A percentile compares a stretch with the other conserved stretches of the same genome.
These are phyloP conservation scores for Kodamaea arcana DNA, from an alignment of 1,139 yeast species.

Conservation along the genomic window DNA sequence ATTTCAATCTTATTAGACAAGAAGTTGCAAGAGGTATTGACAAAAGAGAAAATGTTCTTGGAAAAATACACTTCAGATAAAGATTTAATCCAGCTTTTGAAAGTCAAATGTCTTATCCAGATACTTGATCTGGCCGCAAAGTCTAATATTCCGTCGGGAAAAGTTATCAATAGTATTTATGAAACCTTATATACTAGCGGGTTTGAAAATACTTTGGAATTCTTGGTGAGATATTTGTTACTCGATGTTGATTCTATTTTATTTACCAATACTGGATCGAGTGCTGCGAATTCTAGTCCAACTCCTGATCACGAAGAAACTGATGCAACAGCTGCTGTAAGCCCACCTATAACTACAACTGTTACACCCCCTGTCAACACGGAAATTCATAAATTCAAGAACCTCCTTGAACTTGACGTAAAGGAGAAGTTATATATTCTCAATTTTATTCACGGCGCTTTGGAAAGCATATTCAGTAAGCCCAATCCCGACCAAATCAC, in stretches of 20 bases:
- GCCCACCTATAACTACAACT: slow-evolving; percentile 19
- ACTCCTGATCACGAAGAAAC: too few species aligned
- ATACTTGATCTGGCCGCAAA: background rate
- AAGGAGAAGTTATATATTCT: slow-evolving; percentile 19
- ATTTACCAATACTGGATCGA: slow-evolving; percentile 13
- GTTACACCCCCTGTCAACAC: background rate
- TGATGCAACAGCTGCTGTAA: slow-evolving; percentile 17
- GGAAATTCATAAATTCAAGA: slow-evolving; percentile 1
- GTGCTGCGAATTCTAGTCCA: slow-evolving; percentile 5
- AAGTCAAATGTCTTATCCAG: slow-evolving; percentile 9
- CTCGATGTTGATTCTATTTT: slow-evolving; percentile 39
- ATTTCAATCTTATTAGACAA: slow-evolving; percentile 19
- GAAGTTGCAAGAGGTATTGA: slow-evolving; percentile 13
- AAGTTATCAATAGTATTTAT: slow-evolving; percentile 12
- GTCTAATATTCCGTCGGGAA: background rate
- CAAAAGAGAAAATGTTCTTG: slow-evolving; percentile 18
- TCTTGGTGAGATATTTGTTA: slow-evolving; percentile 34
- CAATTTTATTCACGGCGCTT: slow-evolving; percentile 28
- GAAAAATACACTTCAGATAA: slow-evolving; percentile 17
- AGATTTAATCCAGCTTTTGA: slow-evolving; percentile 11
- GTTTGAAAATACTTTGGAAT: slow-evolving; percentile 24
- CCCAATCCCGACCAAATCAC: background rate
- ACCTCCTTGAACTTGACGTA: slow-evolving; percentile 1
- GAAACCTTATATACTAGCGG: slow-evolving; percentile 18
- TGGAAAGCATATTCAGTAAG: slow-evolving; percentile 2